phyloP scores from a whole-genome alignment of 2,329 filamentous ascomycete species.

The Diplodia seriata region DNA sequence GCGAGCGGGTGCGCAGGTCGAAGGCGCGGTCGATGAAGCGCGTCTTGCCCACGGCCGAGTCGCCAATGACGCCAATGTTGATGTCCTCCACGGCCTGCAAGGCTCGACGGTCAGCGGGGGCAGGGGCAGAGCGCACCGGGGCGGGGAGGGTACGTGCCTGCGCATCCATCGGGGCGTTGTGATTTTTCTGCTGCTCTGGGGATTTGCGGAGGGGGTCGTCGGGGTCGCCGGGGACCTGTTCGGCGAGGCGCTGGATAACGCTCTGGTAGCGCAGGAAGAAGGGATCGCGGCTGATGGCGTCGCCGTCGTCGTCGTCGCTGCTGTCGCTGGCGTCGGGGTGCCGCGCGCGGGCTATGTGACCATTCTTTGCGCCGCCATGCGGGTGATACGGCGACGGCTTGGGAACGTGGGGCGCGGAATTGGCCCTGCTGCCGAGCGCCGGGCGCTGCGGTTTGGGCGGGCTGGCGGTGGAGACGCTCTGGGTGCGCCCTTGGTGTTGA shows the following conservation, averaged over 20 bases:
- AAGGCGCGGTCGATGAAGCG: slow-evolving; percentile 65
- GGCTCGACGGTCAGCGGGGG: slow-evolving; percentile 31
- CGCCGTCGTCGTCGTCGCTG: slow-evolving; percentile 32
- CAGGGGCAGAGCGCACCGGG: slow-evolving; percentile 30
- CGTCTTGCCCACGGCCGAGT: slow-evolving; percentile 63
- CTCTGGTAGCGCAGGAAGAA: slow-evolving; percentile 52
- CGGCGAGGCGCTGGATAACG: slow-evolving; percentile 36
- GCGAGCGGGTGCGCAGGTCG: slow-evolving; percentile 49
- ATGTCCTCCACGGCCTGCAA: slow-evolving; percentile 56
- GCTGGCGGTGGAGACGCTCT: slow-evolving; percentile 28
- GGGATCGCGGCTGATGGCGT: slow-evolving; percentile 48
- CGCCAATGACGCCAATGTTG: slow-evolving; percentile 65
- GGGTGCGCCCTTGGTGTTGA: slow-evolving; percentile 26
- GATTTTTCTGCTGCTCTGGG: slow-evolving; percentile 33
- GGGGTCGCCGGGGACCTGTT: slow-evolving; percentile 34
- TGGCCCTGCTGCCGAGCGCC: slow-evolving; percentile 36
- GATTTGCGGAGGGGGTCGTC: slow-evolving; percentile 9
- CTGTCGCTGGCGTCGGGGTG: slow-evolving; percentile 40
- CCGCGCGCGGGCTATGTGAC: slow-evolving; percentile 30
- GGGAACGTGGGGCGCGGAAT: slow-evolving; percentile 47
- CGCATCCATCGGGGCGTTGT: slow-evolving; percentile 27
- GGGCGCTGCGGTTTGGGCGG: slow-evolving; percentile 23
- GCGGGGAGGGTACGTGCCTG: slow-evolving; percentile 26
- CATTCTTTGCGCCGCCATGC: slow-evolving; percentile 30
- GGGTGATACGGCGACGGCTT: slow-evolving; percentile 33